These are phyloP conservation scores for Helichrysum umbraculigerum DNA, from an alignment of 129 eudicot genomes.

Conservation along the genomic window DNA sequence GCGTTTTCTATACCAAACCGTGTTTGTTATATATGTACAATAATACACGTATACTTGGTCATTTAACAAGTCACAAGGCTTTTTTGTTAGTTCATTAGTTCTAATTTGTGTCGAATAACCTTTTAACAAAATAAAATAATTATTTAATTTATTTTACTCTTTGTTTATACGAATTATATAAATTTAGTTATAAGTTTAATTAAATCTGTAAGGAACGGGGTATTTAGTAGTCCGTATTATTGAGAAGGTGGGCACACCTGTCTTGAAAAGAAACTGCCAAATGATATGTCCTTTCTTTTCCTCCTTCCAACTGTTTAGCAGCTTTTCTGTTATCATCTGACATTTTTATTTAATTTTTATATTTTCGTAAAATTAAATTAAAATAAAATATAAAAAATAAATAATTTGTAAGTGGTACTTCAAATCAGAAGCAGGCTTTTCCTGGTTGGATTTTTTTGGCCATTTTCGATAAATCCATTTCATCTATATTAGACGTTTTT, in stretches of 20 bases:
- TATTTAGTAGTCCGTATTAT: not conserved
- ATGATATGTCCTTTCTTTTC: slow-evolving; percentile 42
- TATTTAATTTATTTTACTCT: too few relatives aligned
- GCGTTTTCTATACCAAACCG: too few relatives aligned
- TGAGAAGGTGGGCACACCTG: slow-evolving; percentile 35
- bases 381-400: not conserved
- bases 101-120: too few relatives aligned
- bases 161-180: too few relatives aligned
- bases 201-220: not conserved
- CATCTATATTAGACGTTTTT: slow-evolving; percentile 33
- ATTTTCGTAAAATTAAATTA: not conserved
- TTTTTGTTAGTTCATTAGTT: too few relatives aligned
- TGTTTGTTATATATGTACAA: too few relatives aligned
- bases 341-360: slow-evolving; percentile 26
- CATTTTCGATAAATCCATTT: slow-evolving; percentile 49
- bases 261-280: slow-evolving; percentile 47
- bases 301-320: slow-evolving; percentile 51
- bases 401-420: slow-evolving; percentile 39
- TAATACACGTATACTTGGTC: too few relatives aligned
- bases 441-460: slow-evolving; percentile 44
- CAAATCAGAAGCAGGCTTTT: slow-evolving; percentile 48
- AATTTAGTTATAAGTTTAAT: too few relatives aligned
- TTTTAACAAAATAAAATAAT: too few relatives aligned
- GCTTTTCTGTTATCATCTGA: slow-evolving; percentile 61
- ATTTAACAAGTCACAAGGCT: too few relatives aligned